Evolutionary conservation across 306 rosid species (phyloP).

Genomic region (Cucumis cinereus): DNA sequence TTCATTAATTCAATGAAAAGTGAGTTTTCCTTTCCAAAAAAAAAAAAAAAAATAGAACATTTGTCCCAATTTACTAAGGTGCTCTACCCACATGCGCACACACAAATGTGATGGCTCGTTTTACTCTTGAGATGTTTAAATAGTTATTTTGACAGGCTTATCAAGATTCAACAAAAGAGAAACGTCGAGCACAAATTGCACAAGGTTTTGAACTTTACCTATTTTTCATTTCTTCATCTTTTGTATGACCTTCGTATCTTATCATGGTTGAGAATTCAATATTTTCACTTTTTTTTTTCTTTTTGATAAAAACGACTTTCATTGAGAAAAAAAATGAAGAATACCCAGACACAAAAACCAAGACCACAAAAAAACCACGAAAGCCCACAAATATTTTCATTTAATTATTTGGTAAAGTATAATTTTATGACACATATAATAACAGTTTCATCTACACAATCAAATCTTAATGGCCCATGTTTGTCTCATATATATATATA

Average conservation of each 20-base stretch:
- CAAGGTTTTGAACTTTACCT: conserved; percentile 46
- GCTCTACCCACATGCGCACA: neutral
- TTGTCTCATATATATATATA: too few species aligned
- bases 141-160: conserved; percentile 55
- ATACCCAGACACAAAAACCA: too few species aligned
- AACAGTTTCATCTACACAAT: neutral
- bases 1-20: too few species aligned
- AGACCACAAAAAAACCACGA: too few species aligned
- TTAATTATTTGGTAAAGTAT: neutral
- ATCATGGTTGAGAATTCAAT: neutral
- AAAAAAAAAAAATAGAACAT: neutral
- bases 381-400: neutral
- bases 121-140: conserved; percentile 11
- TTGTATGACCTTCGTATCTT: neutral
- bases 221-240: neutral
- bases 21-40: too few species aligned
- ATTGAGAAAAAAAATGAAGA: too few species aligned
- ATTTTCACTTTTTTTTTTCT: neutral
- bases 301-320: too few species aligned
- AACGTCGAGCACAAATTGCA: conserved; percentile 77
- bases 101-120: neutral
- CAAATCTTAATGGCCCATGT: neutral
- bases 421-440: neutral
- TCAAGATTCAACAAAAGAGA: conserved; percentile 94
- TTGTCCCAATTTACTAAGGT: neutral